These are phyloP conservation scores for Pyrenophora tritici-repentis DNA, from an alignment of 2,329 filamentous ascomycete species.

Conservation along the genomic window DNA sequence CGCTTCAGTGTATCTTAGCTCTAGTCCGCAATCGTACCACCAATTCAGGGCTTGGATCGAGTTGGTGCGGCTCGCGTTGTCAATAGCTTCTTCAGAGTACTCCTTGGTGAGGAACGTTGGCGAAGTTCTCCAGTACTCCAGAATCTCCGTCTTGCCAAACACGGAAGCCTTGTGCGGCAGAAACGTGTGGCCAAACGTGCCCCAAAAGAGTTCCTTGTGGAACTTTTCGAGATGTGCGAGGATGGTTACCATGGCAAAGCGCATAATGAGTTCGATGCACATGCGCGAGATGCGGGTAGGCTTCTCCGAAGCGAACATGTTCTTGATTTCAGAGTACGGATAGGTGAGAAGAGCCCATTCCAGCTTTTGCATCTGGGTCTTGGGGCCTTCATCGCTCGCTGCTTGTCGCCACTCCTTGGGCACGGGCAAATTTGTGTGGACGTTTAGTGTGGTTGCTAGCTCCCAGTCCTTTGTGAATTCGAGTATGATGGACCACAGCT, in stretches of 20 bases:
- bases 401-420: conserved; percentile 74
- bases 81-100: conserved; percentile 82
- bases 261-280: conserved; percentile 86
- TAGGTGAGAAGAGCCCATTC: conserved; percentile 84
- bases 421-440: conserved; percentile 77
- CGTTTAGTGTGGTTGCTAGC: conserved; percentile 76
- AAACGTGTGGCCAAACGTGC: conserved; percentile 79
- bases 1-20: conserved; percentile 82
- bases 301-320: conserved; percentile 71
- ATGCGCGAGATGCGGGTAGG: conserved; percentile 78
- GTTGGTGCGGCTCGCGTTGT: conserved; percentile 83
- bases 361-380: conserved; percentile 75
- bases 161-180: conserved; percentile 88
- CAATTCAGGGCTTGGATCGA: conserved; percentile 86
- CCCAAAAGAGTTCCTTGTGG: conserved; percentile 78
- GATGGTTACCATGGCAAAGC: conserved; percentile 81
- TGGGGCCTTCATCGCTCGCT: conserved; percentile 66
- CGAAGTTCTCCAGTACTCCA: conserved; percentile 90
- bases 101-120: conserved; percentile 83
- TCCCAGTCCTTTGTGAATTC: conserved; percentile 90
- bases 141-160: conserved; percentile 80
- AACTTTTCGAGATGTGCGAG: conserved; percentile 72
- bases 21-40: conserved; percentile 83
- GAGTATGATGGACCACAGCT: conserved; percentile 88
- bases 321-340: conserved; percentile 71